Percentiles rank a stretch among this genome's conserved stretches.
Evolutionary conservation across 495 filamentous ascomycete species (phyloP).

Genomic region (Podospora pseudocomata): DNA sequence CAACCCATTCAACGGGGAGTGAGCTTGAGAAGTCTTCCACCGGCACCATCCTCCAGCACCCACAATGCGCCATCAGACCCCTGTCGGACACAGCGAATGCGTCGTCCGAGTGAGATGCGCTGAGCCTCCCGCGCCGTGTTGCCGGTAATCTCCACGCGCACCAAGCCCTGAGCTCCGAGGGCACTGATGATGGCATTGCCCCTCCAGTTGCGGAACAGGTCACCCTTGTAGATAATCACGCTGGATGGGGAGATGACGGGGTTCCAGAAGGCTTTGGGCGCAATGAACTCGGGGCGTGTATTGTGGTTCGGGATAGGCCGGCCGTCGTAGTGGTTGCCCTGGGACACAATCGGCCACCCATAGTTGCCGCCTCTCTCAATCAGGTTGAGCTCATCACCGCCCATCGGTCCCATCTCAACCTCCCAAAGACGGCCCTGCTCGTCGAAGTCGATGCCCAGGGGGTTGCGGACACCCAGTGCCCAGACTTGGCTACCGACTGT

Average conservation of each 20-base stretch:
- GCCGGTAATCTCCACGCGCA: constrained; percentile 34
- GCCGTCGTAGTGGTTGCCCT: constrained; percentile 37
- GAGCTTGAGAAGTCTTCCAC: constrained; percentile 35
- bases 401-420: constrained; percentile 40
- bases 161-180: constrained; percentile 31
- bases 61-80: constrained; percentile 34
- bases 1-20: constrained; percentile 31
- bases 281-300: constrained; percentile 33
- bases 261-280: constrained; percentile 39
- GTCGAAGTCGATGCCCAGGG: constrained; percentile 39
- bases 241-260: constrained; percentile 36
- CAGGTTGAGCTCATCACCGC: constrained; percentile 39
- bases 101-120: constrained; percentile 34
- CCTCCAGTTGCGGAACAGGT: constrained; percentile 35
- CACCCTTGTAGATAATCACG: constrained; percentile 39
- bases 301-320: constrained; percentile 33
- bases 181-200: constrained; percentile 36
- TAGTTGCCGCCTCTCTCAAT: constrained; percentile 36
- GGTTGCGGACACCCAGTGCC: constrained; percentile 36
- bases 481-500: constrained; percentile 31
- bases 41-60: constrained; percentile 35
- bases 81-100: constrained; percentile 36
- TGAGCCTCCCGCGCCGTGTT: constrained; percentile 36
- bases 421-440: constrained; percentile 38
- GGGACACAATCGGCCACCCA: constrained; percentile 36